Percentiles rank a stretch among this genome's conserved stretches.
phyloP scores from a whole-genome alignment of 345 rosid species.

The Eucalyptus microcorys region DNA sequence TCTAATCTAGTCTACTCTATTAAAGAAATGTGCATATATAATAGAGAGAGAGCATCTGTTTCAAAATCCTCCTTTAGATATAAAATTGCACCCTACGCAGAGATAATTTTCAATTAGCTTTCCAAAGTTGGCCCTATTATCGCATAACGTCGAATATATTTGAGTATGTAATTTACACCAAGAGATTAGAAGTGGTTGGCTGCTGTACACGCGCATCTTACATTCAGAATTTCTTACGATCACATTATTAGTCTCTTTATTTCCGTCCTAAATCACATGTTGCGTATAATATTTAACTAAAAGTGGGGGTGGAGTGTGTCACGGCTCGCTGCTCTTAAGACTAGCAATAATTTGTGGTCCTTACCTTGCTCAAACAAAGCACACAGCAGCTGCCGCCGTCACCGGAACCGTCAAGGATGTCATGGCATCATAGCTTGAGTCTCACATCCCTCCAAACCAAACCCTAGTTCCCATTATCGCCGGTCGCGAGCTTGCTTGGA shows the following conservation, averaged over 20 bases:
- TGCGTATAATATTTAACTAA: background rate
- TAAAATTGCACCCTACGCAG: fast-evolving
- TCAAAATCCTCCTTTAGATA: background rate
- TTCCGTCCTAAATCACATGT: background rate
- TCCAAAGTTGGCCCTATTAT: fast-evolving
- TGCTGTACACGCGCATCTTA: background rate
- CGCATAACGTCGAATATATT: background rate
- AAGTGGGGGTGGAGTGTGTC: background rate
- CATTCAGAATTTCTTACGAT: background rate
- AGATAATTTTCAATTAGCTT: background rate
- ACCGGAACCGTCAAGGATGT: background rate
- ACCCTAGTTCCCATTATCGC: background rate
- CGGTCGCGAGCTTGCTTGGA: background rate
- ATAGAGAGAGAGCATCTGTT: background rate
- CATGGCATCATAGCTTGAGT: background rate
- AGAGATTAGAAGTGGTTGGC: background rate
- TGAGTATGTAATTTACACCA: background rate
- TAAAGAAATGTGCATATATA: background rate
- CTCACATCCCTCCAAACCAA: background rate
- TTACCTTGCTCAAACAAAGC: background rate
- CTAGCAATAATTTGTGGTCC: background rate
- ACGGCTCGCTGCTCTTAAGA: background rate
- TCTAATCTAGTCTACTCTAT: background rate
- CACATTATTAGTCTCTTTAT: background rate
- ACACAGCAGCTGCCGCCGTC: background rate